Evolutionary conservation across 2,329 filamentous ascomycete species (phyloP), one percentile per base, ranked within the genome.

Genomic region (Claviceps capensis): DNA sequence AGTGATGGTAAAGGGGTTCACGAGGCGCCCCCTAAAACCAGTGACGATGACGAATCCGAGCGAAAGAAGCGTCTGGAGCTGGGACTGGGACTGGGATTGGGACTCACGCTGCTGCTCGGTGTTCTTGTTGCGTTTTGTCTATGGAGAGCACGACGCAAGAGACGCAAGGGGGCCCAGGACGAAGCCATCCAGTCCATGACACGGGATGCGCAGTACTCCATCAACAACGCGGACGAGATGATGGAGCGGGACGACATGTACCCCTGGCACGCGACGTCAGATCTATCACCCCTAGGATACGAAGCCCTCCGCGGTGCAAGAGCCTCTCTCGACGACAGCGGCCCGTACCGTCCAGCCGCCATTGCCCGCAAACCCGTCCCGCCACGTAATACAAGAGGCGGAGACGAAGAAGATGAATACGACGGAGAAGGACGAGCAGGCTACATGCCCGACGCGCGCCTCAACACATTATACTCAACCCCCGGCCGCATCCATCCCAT

Each of bases 41-140:
- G 17, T 22, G 26, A 19, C 7, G 8, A 14, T 4, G 26, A 7
- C 26, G 5, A 4, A 26, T 16, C 42, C 3, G 11, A 14, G 34
- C 44, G 9, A n/a, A 16, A 19, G 4, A 16, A 11, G 23, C 23
- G 23, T 30, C 14, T 46, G 2, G 43, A n/a, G 56, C 52, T 83
- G 4, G 82, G 82, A 0, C 67, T 83, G 2, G 84, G 83, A 0
- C 62, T 88, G 1, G 83, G 84, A 1, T 65, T 88, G 1, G 84
- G 82, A 1, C 61, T 84, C 2, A 65, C 63, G 1, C 60, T 79
- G 2, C 55, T 80, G 8, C 64, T 71, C 0, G 66, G 74, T 5
- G 56, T 75, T 2, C 23, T 78, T 9, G 51, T 76, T 19, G 73
- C 67, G 52, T 69, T 77, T 51, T 73, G 74, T 53, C 78, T 75